Base-by-base conservation (phyloP, 1,139 yeast species). In the Geotrichum klebahnii region DNA sequence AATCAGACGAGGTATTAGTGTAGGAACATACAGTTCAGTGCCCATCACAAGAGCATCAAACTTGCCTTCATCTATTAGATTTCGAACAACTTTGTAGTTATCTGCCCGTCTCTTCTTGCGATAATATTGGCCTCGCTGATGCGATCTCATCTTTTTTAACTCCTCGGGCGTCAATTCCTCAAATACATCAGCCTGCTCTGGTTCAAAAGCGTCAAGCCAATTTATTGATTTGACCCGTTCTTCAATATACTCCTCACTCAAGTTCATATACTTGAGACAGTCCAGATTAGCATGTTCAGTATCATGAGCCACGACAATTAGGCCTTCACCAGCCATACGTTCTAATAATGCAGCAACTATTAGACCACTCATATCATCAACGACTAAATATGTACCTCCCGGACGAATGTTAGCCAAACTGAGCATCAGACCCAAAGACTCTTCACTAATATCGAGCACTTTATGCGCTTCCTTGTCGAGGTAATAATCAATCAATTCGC, bases 291-390 rank as follows among this genome's bases (percentile, higher is more conserved):
- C 81, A 63, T 90, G 97, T 65, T 92, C 98, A 65, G 89, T 88
- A 61, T 92, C 98, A 68, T 92, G 97, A 2, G 84, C 74, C 29
- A 87, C 76, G 2, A 88, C 77, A 44, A 94, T 80, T 8, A 79
- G 73, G 17, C 97, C 98, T 44, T 80, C 71, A 2, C 92, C 88
- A 50, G 80, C 80, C 94, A 92, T 86, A 62, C 97, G 76, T 64
- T 94, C 98, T 70, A 92, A 67, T 76, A 94, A 73, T 5, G 95
- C 87, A 55, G 86, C 86, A 2, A 86, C 79, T 1, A 92, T 67
- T 17, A 90, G 74, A 2, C 97, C 97, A 26, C 96, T 88, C 24
- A 96, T 84, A 62, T 92, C 98, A 64, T 92, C 99, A 50, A 88
- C 76, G 3, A 92, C 82, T 31, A 92, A 71, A 63, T 92, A 94